phyloP scores from a whole-genome alignment of 306 rosid genomes.

The Malus sieversii region DNA sequence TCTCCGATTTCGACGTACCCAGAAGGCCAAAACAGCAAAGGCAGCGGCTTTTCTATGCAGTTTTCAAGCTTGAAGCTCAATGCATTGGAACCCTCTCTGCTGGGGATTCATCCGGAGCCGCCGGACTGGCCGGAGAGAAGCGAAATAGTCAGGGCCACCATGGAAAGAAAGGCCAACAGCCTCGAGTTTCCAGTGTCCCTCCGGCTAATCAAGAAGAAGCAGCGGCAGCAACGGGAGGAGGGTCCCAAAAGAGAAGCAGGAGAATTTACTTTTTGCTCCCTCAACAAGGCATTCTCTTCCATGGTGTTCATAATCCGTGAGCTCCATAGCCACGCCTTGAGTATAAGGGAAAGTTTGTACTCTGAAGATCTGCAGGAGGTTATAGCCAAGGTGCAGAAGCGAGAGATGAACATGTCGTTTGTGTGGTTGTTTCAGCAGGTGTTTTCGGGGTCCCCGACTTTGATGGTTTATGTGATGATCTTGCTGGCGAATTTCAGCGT shows the following conservation, averaged over 20 bases:
- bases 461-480: slow-evolving; percentile 59
- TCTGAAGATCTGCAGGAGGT: slow-evolving; percentile 49
- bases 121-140: slow-evolving; percentile 59
- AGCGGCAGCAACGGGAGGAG: slow-evolving; percentile 23
- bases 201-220: slow-evolving; percentile 58
- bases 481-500: slow-evolving; percentile 55
- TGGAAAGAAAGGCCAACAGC: slow-evolving; percentile 41
- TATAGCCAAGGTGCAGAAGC: slow-evolving; percentile 34
- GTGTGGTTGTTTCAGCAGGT: slow-evolving; percentile 75
- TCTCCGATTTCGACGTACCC: background rate
- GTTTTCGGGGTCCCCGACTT: slow-evolving; percentile 54
- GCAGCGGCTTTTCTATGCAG: background rate
- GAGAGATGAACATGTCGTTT: slow-evolving; percentile 61
- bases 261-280: slow-evolving; percentile 28
- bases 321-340: slow-evolving; percentile 55
- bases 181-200: slow-evolving; percentile 52
- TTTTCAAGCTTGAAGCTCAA: slow-evolving; percentile 19
- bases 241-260: slow-evolving; percentile 19
- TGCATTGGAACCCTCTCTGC: slow-evolving; percentile 39
- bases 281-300: slow-evolving; percentile 53
- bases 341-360: slow-evolving; percentile 40
- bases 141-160: slow-evolving; percentile 27
- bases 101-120: slow-evolving; percentile 52
- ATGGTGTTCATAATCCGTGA: slow-evolving; percentile 52
- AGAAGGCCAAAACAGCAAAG: background rate